Evolutionary conservation across 1,284 basidiomycete species (phyloP).

Genomic region (Malassezia globosa): DNA sequence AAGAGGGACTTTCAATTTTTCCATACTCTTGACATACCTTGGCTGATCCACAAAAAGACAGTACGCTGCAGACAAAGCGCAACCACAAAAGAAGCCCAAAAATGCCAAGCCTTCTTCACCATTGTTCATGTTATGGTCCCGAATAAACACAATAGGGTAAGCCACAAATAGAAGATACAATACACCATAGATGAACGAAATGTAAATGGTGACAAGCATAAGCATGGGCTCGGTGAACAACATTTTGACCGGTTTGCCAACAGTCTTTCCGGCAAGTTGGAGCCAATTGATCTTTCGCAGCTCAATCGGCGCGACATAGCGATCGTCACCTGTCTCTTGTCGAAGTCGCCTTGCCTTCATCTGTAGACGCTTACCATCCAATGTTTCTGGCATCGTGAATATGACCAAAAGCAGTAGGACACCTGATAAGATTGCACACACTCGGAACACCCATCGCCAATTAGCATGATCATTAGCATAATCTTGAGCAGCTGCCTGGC

Average conservation of each 20-base stretch:
- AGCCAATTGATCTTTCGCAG: slow-evolving; percentile 25
- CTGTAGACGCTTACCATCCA: slow-evolving; percentile 52
- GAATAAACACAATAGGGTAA: slow-evolving; percentile 43
- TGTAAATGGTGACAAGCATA: slow-evolving; percentile 59
- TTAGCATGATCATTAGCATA: slow-evolving; percentile 44
- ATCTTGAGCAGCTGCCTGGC: too few relatives aligned
- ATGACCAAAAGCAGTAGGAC: slow-evolving; percentile 53
- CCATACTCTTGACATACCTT: slow-evolving; percentile 23
- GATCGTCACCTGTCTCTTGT: slow-evolving; percentile 56
- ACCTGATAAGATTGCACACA: slow-evolving; percentile 58
- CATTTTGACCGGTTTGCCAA: slow-evolving; percentile 54
- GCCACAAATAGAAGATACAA: slow-evolving; percentile 41
- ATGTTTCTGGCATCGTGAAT: slow-evolving; percentile 67
- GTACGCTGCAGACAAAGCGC: slow-evolving; percentile 20
- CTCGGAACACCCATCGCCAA: slow-evolving; percentile 69
- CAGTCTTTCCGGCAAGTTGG: slow-evolving; percentile 53
- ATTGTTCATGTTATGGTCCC: slow-evolving; percentile 35
- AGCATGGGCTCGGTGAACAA: slow-evolving; percentile 68
- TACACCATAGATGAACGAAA: slow-evolving; percentile 61
- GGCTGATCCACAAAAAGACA: slow-evolving; percentile 34
- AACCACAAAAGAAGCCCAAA: slow-evolving; percentile 43
- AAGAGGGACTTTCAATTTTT: slow-evolving; percentile 24
- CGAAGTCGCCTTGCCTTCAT: slow-evolving; percentile 53
- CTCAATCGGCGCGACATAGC: slow-evolving; percentile 50
- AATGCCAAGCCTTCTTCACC: slow-evolving; percentile 44